Evolutionary conservation across 176 grass and related monocot genomes (phyloP), one percentile per base, ranked within the genome.

Genomic region (Thinopyrum elongatum): DNA sequence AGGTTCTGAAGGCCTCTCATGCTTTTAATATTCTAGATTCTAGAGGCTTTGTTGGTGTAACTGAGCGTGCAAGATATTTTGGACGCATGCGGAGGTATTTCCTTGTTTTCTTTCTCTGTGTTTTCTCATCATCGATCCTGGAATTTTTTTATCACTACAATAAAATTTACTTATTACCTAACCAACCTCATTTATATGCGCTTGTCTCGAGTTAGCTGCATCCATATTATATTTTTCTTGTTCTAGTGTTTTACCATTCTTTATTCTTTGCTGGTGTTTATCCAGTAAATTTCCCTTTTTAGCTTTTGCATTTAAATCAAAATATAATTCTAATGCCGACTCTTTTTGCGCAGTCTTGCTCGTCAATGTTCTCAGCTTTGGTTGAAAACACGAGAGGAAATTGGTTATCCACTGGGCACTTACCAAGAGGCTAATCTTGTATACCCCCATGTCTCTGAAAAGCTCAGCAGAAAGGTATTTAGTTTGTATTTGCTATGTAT

Each of bases 11-110:
- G 88, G 96, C 93, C 76, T 98, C 96, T 84, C 93, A 98, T 85
- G 96, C 93, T 90, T 98, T 98, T 87, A 98, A 98, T 89, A 94
- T 95, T 79, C 89, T 98, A 68, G 96, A 98, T 75, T 93, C 96
- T 51, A 95, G 93, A 94, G 96, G 96, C 29, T 95, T 95, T 63
- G 86, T 98, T 84, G 96, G 96, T 89, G 96, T 98, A 80, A 98
- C 96, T 21, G 96, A 98, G 86, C 93, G 96, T 81, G 96, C 96
- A 77, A 94, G 96, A 88, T 95, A 98, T 92, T 98, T 98, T 92
- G 87, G 86, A 51, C 93, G 93, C 80, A 95, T 98, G 96, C 89
- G 96, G 67, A 98, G 96, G 96, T 98, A 44, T 65, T 51, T 68
- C 5, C 49, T 85, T 78, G 10, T 62, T 78, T 84, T 84, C 11